Percentiles rank a stretch among this genome's conserved stretches.
Evolutionary conservation across 2,329 filamentous ascomycete genomes (phyloP).

Genomic region (Ophiostoma pallidulum): DNA sequence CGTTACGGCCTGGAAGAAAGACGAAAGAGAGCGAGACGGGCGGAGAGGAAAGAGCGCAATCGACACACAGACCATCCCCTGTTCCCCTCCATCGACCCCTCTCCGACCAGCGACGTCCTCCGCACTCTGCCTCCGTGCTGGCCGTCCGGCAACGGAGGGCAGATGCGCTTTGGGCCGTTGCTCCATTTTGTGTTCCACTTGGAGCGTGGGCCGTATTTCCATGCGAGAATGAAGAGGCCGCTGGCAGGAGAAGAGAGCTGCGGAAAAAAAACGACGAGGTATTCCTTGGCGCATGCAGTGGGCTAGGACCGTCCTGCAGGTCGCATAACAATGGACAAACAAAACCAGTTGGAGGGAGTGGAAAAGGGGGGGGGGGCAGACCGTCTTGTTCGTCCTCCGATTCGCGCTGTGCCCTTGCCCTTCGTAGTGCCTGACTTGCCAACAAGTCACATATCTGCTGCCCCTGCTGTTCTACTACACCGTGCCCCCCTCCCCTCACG

Average conservation of each 20-base stretch:
- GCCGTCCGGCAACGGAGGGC: too few relatives aligned
- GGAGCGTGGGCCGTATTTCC: too few relatives aligned
- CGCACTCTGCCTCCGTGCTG: too few relatives aligned
- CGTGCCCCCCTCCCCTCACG: too few relatives aligned
- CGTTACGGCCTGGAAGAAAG: slow-evolving; percentile 11
- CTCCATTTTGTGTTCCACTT: too few relatives aligned
- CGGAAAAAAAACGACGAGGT: background rate
- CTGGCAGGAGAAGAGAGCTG: too few relatives aligned
- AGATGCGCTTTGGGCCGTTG: background rate
- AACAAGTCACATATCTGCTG: too few relatives aligned
- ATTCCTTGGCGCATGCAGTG: slow-evolving; percentile 8
- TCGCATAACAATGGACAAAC: background rate
- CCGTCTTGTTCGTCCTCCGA: background rate
- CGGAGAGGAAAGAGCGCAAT: background rate
- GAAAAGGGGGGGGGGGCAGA: too few relatives aligned
- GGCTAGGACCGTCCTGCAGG: background rate
- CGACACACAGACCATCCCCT: background rate
- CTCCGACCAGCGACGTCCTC: background rate
- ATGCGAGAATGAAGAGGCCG: background rate
- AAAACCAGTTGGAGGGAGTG: too few relatives aligned
- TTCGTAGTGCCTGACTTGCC: too few relatives aligned
- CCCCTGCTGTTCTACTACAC: too few relatives aligned
- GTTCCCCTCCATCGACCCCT: slow-evolving; percentile 3
- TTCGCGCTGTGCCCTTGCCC: background rate
- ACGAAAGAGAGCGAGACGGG: background rate